These are phyloP conservation scores for Cystobasidiaceae sp. DNA, from an alignment of 1,284 basidiomycete species.

Conservation along the genomic window DNA sequence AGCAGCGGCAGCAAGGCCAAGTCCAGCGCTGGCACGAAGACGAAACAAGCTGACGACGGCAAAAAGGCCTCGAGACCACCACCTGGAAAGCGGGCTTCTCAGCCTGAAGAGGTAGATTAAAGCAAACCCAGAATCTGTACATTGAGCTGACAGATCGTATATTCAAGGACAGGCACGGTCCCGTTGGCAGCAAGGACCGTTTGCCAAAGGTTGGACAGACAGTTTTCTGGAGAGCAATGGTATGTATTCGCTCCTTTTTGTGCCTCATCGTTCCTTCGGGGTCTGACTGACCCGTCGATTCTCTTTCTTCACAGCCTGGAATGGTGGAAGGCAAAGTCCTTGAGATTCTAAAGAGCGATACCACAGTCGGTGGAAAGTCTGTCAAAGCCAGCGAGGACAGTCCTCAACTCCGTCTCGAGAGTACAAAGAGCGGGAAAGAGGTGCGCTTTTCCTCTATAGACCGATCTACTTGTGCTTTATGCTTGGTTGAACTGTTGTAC, in stretches of 20 bases:
- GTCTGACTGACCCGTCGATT: background rate
- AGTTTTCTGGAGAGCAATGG: constrained; percentile 1
- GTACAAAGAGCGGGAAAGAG: constrained; percentile 4
- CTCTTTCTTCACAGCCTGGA: background rate
- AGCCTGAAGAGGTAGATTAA: background rate
- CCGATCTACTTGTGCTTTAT: background rate
- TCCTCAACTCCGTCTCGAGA: constrained; percentile 1
- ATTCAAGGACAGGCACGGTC: background rate
- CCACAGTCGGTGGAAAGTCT: background rate
- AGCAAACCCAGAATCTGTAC: background rate
- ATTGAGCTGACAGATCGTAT: no score
- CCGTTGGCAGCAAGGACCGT: background rate
- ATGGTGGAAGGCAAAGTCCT: constrained; percentile 15
- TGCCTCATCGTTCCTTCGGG: no score
- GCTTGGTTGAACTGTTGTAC: background rate
- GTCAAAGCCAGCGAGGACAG: background rate
- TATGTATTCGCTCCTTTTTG: no score
- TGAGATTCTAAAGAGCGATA: background rate
- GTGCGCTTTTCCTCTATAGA: background rate
- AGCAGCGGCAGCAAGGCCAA: background rate
- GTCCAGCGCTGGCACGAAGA: background rate
- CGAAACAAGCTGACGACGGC: background rate
- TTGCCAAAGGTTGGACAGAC: background rate
- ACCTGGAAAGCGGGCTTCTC: constrained; percentile 1
- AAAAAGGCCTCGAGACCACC: background rate